Conservation (phyloP, 2,329 filamentous ascomycete species). For the Stachybotrys echinatus region DNA sequence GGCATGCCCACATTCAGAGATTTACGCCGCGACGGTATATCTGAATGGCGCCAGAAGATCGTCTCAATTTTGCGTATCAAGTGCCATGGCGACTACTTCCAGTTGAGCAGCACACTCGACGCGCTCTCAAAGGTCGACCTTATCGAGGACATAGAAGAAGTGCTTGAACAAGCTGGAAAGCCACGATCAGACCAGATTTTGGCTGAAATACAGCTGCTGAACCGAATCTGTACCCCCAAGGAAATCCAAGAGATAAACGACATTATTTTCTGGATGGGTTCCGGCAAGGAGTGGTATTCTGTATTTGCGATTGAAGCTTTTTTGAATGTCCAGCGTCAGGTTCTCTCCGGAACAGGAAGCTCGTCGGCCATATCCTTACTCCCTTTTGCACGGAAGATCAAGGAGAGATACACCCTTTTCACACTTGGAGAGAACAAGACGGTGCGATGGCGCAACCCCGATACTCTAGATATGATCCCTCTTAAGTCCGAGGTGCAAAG, state of each 20-base stretch:
- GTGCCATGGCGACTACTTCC: constrained; percentile 7
- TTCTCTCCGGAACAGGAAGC: constrained; percentile 1
- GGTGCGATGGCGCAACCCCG: too few relatives aligned
- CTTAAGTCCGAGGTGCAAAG: not conserved
- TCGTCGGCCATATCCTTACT: too few relatives aligned
- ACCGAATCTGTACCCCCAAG: constrained; percentile 21
- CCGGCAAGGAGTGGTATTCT: constrained; percentile 16
- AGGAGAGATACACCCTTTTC: not conserved
- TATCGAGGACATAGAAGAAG: constrained; percentile 24
- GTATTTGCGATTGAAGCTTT: constrained; percentile 19
- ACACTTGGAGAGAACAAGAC: not conserved
- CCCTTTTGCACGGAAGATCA: constrained; percentile 2
- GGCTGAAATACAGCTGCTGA: constrained; percentile 23
- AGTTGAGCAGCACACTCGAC: constrained; percentile 15
- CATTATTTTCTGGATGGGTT: constrained; percentile 28
- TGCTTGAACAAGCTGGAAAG: constrained; percentile 22
- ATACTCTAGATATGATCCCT: constrained; percentile 1
- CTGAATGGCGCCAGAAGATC: constrained; percentile 25
- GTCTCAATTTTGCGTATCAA: constrained; percentile 2
- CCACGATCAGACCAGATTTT: constrained; percentile 23
- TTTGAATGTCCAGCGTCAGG: constrained; percentile 4
- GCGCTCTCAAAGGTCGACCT: constrained; percentile 25
- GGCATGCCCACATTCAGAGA: constrained; percentile 23
- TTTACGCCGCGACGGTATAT: constrained; percentile 14
- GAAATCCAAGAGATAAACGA: constrained; percentile 32